Evolutionary conservation across 306 rosid species (phyloP).

Genomic region (Cucumis melo): DNA sequence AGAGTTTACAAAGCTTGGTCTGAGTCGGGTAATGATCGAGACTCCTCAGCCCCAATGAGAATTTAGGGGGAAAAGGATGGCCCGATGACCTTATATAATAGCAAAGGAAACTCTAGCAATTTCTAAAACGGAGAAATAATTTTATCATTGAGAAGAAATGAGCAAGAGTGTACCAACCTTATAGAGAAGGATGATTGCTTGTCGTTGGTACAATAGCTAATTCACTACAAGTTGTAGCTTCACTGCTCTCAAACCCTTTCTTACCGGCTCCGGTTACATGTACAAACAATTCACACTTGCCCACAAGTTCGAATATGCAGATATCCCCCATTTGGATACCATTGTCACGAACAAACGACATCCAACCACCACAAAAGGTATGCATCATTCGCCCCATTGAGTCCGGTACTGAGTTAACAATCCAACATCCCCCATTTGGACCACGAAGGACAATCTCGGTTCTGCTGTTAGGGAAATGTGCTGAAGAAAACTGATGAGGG

Average conservation of each 20-base stretch:
- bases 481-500: conserved; percentile 68
- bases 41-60: not conserved
- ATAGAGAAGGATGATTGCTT: conserved; percentile 19
- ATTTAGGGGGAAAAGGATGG: not conserved
- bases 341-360: conserved; percentile 85
- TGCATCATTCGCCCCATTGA: conserved; percentile 62
- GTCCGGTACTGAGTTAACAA: conserved; percentile 84
- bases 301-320: conserved; percentile 74
- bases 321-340: conserved; percentile 64
- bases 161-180: not conserved
- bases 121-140: not conserved
- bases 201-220: conserved; percentile 27
- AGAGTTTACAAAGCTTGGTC: not conserved
- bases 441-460: conserved; percentile 69
- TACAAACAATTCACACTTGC: conserved; percentile 52
- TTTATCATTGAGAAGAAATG: not conserved
- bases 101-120: not conserved
- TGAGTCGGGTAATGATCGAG: not conserved
- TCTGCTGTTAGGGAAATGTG: conserved; percentile 59
- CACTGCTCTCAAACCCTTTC: conserved; percentile 42
- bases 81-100: not conserved
- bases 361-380: conserved; percentile 94
- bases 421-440: conserved; percentile 63
- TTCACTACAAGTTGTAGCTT: conserved; percentile 20
- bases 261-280: conserved; percentile 56